Base-by-base conservation (phyloP, 257 asterid species). In the Solanum lycopersicoides region DNA sequence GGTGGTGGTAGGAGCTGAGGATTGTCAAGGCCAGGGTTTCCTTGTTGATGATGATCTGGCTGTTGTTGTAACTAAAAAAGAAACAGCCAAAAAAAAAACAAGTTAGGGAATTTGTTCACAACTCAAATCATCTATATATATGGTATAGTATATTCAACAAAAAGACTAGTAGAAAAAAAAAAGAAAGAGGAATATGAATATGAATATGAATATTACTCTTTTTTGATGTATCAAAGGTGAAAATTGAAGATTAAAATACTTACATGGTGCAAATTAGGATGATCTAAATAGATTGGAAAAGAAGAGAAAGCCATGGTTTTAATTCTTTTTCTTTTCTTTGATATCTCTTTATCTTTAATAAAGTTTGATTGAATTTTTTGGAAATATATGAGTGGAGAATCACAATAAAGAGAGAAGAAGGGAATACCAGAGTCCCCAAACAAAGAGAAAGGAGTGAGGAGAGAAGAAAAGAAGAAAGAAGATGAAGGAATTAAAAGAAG, bases 251-350 rank as follows among this genome's bases (percentile, higher is more conserved):
- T 50, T 79, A 87, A 68, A 56, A 89, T 63, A 87, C 90, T 69
- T 88, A 91, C 93, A 91, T 91, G 93, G n/a, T 91, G 93, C 91
- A 89, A 82, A 91, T 88, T 89, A 83, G 92, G 89, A 88, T 91
- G 93, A 90, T 91, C 93, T 90, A 89, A 90, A 91, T 91, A 91
- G 90, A 89, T 86, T 83, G 93, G 92, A 91, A 91, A 87, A 90
- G 93, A 91, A 79, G 93, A 90, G 92, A 91, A 91, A 90, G 80
- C 90, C 93, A 91, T 88, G 83, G 35, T 60, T 86, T 86, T 83
- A 56, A 86, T 84, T 83, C 88, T 85, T 86, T 72, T 86, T 73
- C 69, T 50, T 86, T 45, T 32, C 77, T 34, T 71, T 71, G 42
- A 16, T 83, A 68, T 87, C 86, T 79, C 88, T 91, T 86, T 86